Percentiles rank a stretch among this genome's conserved stretches.
Conservation (phyloP, 768 basidiomycete genomes). For the Russula compacta region DNA sequence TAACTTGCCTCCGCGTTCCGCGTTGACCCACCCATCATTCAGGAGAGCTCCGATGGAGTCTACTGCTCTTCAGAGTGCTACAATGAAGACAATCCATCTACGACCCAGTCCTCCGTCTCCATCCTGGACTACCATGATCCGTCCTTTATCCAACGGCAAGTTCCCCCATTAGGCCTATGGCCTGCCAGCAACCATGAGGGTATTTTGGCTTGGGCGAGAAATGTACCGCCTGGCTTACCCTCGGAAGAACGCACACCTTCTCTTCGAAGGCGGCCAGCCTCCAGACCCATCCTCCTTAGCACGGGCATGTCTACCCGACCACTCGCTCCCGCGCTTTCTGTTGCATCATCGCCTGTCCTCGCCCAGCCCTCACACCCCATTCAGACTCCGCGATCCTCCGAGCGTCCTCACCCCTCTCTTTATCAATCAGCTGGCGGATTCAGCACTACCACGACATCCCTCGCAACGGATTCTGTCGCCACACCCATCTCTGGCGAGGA, state of each 20-base stretch:
- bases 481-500: constrained; percentile 22
- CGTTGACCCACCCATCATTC: constrained; percentile 21
- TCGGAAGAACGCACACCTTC: constrained; percentile 19
- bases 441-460: constrained; percentile 19
- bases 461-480: constrained; percentile 27
- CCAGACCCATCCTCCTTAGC: constrained; percentile 8
- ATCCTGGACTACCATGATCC: constrained; percentile 12
- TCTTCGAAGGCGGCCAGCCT: neutral
- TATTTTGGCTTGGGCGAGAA: constrained; percentile 36
- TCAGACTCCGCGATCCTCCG: constrained; percentile 18
- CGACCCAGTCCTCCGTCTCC: constrained; percentile 12
- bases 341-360: constrained; percentile 14
- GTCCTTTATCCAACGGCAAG: constrained; percentile 1
- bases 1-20: neutral
- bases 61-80: constrained; percentile 49
- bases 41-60: constrained; percentile 30
- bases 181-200: constrained; percentile 33
- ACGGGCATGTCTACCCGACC: constrained; percentile 13
- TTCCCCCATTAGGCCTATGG: constrained; percentile 9
- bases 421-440: constrained; percentile 14
- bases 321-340: constrained; percentile 18
- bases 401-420: constrained; percentile 3
- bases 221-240: constrained; percentile 23
- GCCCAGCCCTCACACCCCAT: constrained; percentile 18
- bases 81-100: constrained; percentile 26